Base-by-base conservation (phyloP, 225 moss, liverwort and hornwort species). In the Physcomitrium patens region DNA sequence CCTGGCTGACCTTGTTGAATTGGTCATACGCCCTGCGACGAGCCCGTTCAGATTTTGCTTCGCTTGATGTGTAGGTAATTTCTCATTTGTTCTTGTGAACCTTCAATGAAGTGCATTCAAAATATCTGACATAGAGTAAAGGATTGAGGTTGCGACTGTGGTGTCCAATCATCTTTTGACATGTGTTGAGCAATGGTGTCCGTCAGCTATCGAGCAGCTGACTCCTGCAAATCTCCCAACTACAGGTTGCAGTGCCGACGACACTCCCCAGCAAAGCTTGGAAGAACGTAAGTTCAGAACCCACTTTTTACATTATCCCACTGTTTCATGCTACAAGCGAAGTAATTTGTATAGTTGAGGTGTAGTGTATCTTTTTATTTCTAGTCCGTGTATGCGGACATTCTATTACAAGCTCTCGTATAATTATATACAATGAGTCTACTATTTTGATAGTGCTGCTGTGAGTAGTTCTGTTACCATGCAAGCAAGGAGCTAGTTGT, bases 201-300 rank as follows among this genome's bases (percentile, higher is more conserved):
- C 69, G 75, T 28, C 79, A 80, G 84, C 68, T 27, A 60, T 72
- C 58, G 62, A 82, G 77, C 79, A 77, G 56, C 22, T 41, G 74
- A 81, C 74, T 37, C 43, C 75, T 79, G 79, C 64, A 79, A 74
- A 71, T 14, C 71, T 49, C 20, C 52, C 73, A 54, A 63, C 17
- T 68, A 55, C 58, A 18, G 62, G 53, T 58, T 60, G 59, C 68
- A 22, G 63, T 52, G 51, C 18, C 42, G 48, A 78, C 61, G 82
- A 80, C 9, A 73, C 49, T 65, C 62, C 60, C 19, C 75, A 77
- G 72, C 42, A 65, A 78, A 75, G 46, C 28, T 56, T 64, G 75
- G 74, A 47, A 58, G 77, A 81, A 72, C 46, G 87, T 85, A 72
- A 84, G 83, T 70, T 1, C 24, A 61, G 14, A 37, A 65, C 20